Base-by-base conservation (phyloP, 1,139 yeast genomes). In the Blastobotrys proliferans region DNA sequence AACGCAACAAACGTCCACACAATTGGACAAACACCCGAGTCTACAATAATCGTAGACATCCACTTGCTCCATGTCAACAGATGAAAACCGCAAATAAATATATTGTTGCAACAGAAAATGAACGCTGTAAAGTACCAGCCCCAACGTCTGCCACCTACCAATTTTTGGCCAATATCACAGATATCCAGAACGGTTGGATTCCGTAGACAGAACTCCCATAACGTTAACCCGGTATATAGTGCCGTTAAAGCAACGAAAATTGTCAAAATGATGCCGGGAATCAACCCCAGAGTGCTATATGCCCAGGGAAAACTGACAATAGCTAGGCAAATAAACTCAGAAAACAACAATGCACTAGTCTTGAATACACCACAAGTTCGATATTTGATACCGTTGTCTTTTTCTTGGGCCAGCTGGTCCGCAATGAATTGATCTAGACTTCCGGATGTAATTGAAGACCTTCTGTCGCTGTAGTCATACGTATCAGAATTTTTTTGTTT, bases 291-390 rank as follows among this genome's bases (percentile, higher is more conserved):
- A 2, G 77, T 77, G 1, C 81, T 74, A 54, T 74, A 78, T 4
- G 81, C 73, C 81, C 81, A 76, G 0, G 83, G 83, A 55, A 78
- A 78, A 16, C 81, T 74, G 76, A 78, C 70, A 47, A 77, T 76
- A 9, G 83, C 83, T 48, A 78, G 64, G 53, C 81, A 77, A 29
- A 77, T 76, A 58, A 78, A 78, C 57, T 78, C 83, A 3, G 80
- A 74, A 48, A 77, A 74, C 41, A 78, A 61, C 33, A 78, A 65
- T 5, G 79, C 80, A 0, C 81, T 77, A 0, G 82, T 76, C 50
- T 69, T 73, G 47, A 71, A 74, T 81, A 81, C 76, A 21, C 80
- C 72, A 50, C 81, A 75, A 4, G 74, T 65, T 43, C 76, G 61
- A 51, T 74, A 76, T 58, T 75, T 69, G 60, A 76, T 74, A n/a